Base-by-base conservation (phyloP, 371 early-diverging fungal genomes). In the Pancytospora philotis region DNA sequence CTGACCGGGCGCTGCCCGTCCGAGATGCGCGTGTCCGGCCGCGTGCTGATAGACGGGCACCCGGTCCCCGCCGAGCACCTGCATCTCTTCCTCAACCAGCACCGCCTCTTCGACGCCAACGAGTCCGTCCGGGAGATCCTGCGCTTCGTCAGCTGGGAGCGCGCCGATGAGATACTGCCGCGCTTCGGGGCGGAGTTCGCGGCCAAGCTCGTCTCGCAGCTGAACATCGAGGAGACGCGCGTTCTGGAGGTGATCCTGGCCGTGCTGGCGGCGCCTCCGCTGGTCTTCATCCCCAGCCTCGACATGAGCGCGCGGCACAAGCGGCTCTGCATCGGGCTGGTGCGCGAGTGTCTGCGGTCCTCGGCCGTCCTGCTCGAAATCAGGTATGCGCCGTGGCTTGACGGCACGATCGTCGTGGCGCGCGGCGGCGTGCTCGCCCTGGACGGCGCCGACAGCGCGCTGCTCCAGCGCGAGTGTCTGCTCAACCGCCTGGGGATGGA, bases 211-310 rank as follows among this genome's bases (percentile, higher is more conserved):
- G 13, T 32, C 8, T 35, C 19, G 6, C 6, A 13, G 6, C 35
- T 59, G 13, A 59, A n/a, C 48, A 30, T 59, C 8, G 41, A 59
- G 8, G 59, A 59, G 35, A 38, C 59, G 6, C 8, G 59, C n/a
- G 48, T 59, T 8, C 48, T 59, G 35, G 59, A 59, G 30, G 13
- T 59, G 10, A 6, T 32, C 48, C 8, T 59, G 19, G 10, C 8
- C 48, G 6, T 59, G 22, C 19, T 59, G 31, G 6, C 59, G 6
- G 48, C 35, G 6, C 59, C 59, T 19, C 59, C 59, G 6, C 6
- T 59, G 19, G 48, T 59, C n/a, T 59, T 38, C 22, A 8, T 59
- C 4, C 35, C 35, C 10, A 32, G 6, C 6, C 38, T 59, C 10
- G 59, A 32, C 8, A 59, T 59, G 22, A 6, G 8, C 8, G 6